Conservation (phyloP, 371 early-diverging fungal species). For the Mucor piriformis region DNA sequence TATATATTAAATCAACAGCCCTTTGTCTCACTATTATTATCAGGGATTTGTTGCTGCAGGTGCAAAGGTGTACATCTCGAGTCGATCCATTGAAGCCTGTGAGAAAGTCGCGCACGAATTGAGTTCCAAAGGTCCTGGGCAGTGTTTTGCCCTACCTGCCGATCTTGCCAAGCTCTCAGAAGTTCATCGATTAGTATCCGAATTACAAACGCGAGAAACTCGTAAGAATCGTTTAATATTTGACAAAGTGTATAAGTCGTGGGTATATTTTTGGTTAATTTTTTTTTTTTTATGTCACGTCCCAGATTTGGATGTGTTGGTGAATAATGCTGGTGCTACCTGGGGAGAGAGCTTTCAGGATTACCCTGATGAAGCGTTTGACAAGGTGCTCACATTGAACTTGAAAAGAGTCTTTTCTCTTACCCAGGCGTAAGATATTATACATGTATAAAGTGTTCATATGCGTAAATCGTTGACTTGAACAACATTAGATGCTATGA, state of each 20-base stretch:
- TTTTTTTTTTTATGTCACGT: neutral
- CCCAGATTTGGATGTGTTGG: slow-evolving; percentile 80
- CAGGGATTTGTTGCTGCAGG: slow-evolving; percentile 74
- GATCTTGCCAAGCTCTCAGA: slow-evolving; percentile 70
- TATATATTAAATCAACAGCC: neutral
- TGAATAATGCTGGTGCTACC: slow-evolving; percentile 85
- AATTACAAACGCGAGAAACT: slow-evolving; percentile 62
- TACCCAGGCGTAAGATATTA: slow-evolving; percentile 67
- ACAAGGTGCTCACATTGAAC: slow-evolving; percentile 84
- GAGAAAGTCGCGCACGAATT: slow-evolving; percentile 62
- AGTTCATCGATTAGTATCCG: slow-evolving; percentile 57
- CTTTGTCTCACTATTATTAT: neutral
- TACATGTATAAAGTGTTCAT: neutral
- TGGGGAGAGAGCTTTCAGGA: slow-evolving; percentile 55
- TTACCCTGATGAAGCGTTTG: slow-evolving; percentile 70
- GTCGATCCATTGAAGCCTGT: slow-evolving; percentile 64
- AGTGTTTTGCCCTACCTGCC: slow-evolving; percentile 74
- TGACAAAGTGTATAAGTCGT: too few relatives aligned
- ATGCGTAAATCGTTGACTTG: too few relatives aligned
- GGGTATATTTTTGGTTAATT: neutral
- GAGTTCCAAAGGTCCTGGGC: slow-evolving; percentile 63
- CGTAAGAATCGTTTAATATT: too few relatives aligned
- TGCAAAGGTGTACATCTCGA: slow-evolving; percentile 76
- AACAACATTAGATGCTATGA: slow-evolving; percentile 58
- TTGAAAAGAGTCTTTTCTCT: slow-evolving; percentile 80